phyloP scores from a whole-genome alignment of 805 yeast species.

The Metschnikowia reukaufii region DNA sequence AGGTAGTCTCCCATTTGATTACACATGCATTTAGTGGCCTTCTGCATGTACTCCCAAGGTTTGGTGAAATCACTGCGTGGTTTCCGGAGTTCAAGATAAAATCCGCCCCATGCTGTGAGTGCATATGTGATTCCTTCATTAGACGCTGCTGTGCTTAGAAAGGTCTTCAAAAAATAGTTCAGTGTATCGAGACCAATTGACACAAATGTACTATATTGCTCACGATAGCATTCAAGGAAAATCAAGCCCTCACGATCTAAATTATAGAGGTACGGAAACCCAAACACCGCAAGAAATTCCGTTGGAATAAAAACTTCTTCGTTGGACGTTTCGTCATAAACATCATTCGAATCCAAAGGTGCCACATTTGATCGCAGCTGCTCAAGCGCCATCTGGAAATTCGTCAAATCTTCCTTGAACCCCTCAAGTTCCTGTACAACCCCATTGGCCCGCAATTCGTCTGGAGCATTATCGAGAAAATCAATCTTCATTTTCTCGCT shows the following conservation, averaged over 20 bases:
- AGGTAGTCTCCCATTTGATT: conserved; percentile 18
- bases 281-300: conserved; percentile 6
- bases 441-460: conserved; percentile 4
- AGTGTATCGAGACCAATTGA: conserved; percentile 19
- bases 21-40: conserved; percentile 21
- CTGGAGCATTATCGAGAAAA: conserved; percentile 5
- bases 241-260: conserved; percentile 20
- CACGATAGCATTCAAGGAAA: conserved; percentile 20
- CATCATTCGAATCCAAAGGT: not conserved
- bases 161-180: conserved; percentile 24
- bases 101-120: conserved; percentile 25
- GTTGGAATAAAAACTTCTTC: conserved; percentile 5
- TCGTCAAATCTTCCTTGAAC: conserved; percentile 16
- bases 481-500: conserved; percentile 9
- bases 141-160: conserved; percentile 17
- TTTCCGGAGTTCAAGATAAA: conserved; percentile 18
- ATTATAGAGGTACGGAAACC: conserved; percentile 10
- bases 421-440: conserved; percentile 18
- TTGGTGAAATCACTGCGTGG: conserved; percentile 17
- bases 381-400: conserved; percentile 18
- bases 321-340: not conserved
- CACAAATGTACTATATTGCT: conserved; percentile 19
- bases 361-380: conserved; percentile 7
- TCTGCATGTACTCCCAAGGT: conserved; percentile 24
- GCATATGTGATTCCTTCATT: conserved; percentile 21